phyloP scores from a whole-genome alignment of 108 stramenopile genomes.

The Skeletonema menzelii region DNA sequence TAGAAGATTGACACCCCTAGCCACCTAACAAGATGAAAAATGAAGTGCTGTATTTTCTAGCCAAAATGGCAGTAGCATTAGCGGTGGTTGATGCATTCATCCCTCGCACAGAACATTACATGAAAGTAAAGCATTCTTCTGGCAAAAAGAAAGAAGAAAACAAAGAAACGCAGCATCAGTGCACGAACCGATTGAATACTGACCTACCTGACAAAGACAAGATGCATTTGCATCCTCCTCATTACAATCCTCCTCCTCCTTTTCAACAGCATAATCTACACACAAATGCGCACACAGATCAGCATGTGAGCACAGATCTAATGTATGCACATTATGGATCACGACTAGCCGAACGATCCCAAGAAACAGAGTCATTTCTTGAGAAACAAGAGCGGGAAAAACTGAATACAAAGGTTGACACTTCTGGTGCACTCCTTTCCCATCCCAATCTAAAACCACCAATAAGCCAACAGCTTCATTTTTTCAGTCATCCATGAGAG shows the following conservation, averaged over 20 bases:
- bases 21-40: constrained; percentile 7
- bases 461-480: not conserved
- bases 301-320: not conserved
- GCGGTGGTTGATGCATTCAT: constrained; percentile 31
- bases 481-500: not conserved
- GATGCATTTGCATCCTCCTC: not conserved
- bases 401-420: not conserved
- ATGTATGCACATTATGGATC: not conserved
- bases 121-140: constrained; percentile 3
- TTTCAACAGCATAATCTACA: not conserved
- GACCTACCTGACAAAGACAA: not conserved
- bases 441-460: not conserved
- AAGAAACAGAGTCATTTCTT: not conserved
- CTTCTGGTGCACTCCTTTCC: not conserved
- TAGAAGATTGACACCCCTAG: not conserved
- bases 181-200: not conserved
- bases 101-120: constrained; percentile 18
- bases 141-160: not conserved
- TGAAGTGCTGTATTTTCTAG: constrained; percentile 14
- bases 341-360: not conserved
- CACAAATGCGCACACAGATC: not conserved
- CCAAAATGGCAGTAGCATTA: constrained; percentile 14
- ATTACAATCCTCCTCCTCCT: not conserved
- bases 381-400: not conserved
- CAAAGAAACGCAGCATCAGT: not conserved